A percentile compares a stretch with the other conserved stretches of the same genome.
Evolutionary conservation across 345 rosid genomes (phyloP).

Genomic region (Citrus trifoliata): DNA sequence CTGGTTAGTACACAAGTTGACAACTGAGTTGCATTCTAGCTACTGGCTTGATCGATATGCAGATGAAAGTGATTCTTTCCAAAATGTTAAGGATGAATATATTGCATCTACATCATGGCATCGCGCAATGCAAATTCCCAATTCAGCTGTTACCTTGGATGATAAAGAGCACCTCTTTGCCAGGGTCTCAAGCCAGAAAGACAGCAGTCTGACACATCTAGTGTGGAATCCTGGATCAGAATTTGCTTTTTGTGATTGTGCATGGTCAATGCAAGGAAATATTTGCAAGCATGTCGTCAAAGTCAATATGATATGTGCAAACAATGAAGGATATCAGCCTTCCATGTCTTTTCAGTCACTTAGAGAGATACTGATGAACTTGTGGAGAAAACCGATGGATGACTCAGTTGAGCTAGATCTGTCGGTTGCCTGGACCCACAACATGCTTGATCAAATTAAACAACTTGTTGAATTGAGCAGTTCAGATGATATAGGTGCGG

Average conservation of each 20-base stretch:
- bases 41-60: conserved; percentile 94
- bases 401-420: conserved; percentile 68
- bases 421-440: conserved; percentile 70
- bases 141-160: conserved; percentile 68
- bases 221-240: conserved; percentile 99
- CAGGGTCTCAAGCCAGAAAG: conserved; percentile 69
- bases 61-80: conserved; percentile 88
- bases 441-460: conserved; percentile 77
- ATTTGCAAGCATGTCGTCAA: conserved; percentile 92
- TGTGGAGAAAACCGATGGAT: conserved; percentile 71
- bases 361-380: conserved; percentile 41
- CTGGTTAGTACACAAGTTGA: conserved; percentile 96
- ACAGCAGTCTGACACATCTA: conserved; percentile 35
- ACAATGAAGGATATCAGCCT: conserved; percentile 33
- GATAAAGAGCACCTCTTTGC: conserved; percentile 46
- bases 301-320: conserved; percentile 67
- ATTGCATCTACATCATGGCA: conserved; percentile 93
- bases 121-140: conserved; percentile 78
- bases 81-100: conserved; percentile 86
- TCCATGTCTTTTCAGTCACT: conserved; percentile 72
- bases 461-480: conserved; percentile 62
- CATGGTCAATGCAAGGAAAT: conserved; percentile 93
- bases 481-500: conserved; percentile 49
- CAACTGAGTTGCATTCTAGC: conserved; percentile 84
- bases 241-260: conserved; percentile 82